Conservation (phyloP, 495 filamentous ascomycete species). For the Neurospora tetraspora region DNA sequence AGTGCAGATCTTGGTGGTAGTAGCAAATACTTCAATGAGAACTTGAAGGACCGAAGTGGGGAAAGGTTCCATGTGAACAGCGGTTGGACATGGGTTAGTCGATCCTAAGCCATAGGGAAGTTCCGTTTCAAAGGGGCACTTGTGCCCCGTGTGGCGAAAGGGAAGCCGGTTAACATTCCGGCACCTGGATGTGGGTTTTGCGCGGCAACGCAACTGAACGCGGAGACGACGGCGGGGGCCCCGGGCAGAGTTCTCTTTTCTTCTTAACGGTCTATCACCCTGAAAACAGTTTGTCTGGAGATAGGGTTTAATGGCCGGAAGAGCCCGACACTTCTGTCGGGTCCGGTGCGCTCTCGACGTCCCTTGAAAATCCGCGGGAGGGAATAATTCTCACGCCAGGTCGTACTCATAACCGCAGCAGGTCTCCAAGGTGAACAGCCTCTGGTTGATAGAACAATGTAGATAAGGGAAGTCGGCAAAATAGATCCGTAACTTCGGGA, state of each 20-base stretch:
- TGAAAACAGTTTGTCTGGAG: conserved; percentile 51
- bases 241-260: conserved; percentile 63
- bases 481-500: conserved; percentile 64
- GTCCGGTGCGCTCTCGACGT: conserved; percentile 56
- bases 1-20: conserved; percentile 67
- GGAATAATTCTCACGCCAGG: conserved; percentile 58
- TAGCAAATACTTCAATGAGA: conserved; percentile 71
- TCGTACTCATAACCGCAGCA: conserved; percentile 62
- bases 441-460: conserved; percentile 68
- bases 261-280: conserved; percentile 50
- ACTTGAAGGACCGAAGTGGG: conserved; percentile 64
- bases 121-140: conserved; percentile 54
- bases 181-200: conserved; percentile 58
- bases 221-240: conserved; percentile 51
- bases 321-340: conserved; percentile 54
- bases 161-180: conserved; percentile 63
- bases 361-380: conserved; percentile 61
- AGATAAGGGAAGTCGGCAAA: conserved; percentile 65
- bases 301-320: conserved; percentile 49
- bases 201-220: conserved; percentile 57
- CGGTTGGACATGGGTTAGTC: conserved; percentile 61
- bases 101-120: conserved; percentile 57
- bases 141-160: conserved; percentile 51
- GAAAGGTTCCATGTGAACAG: conserved; percentile 63
- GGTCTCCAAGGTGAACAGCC: conserved; percentile 64